Percentiles rank a stretch among this genome's conserved stretches.
These are phyloP conservation scores for Hypomyces perniciosus DNA, from an alignment of 2,329 filamentous ascomycete species.

Conservation along the genomic window DNA sequence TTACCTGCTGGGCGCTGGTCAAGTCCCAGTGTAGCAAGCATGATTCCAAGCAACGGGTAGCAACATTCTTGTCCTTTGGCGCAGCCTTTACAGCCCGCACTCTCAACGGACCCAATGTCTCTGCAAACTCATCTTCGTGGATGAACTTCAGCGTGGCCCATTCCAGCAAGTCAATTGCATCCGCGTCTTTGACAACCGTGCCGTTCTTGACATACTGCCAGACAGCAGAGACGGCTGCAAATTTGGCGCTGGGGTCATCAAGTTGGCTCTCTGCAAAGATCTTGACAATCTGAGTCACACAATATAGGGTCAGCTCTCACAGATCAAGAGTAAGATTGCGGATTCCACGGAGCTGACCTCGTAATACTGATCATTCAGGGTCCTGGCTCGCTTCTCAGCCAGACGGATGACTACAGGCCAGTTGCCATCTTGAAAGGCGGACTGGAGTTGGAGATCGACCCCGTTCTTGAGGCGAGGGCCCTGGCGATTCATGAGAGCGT, in stretches of 20 bases:
- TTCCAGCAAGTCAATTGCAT: slow-evolving; percentile 49
- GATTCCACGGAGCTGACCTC: slow-evolving; percentile 35
- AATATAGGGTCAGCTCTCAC: not conserved
- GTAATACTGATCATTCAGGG: slow-evolving; percentile 50
- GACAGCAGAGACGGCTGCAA: slow-evolving; percentile 38
- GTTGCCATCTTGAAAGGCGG: slow-evolving; percentile 48
- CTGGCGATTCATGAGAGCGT: slow-evolving; percentile 27
- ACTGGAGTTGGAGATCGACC: slow-evolving; percentile 49
- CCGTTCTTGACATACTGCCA: slow-evolving; percentile 42
- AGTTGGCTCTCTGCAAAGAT: slow-evolving; percentile 46
- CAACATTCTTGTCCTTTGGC: slow-evolving; percentile 39
- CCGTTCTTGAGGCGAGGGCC: slow-evolving; percentile 40
- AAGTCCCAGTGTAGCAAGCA: slow-evolving; percentile 52
- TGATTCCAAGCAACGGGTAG: slow-evolving; percentile 42
- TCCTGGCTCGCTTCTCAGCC: slow-evolving; percentile 45
- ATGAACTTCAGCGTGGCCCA: slow-evolving; percentile 42
- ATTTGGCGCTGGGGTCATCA: slow-evolving; percentile 43
- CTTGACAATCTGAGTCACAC: slow-evolving; percentile 41
- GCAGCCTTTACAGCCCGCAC: slow-evolving; percentile 46
- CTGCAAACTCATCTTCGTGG: slow-evolving; percentile 35
- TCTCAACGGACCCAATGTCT: slow-evolving; percentile 45
- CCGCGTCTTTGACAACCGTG: slow-evolving; percentile 41
- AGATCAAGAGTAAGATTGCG: not conserved
- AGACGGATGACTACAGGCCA: slow-evolving; percentile 47
- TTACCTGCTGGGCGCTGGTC: slow-evolving; percentile 50